These are phyloP conservation scores for Melanopsichium pennsylvanicum DNA, from an alignment of 1,284 basidiomycete genomes.

Conservation along the genomic window DNA sequence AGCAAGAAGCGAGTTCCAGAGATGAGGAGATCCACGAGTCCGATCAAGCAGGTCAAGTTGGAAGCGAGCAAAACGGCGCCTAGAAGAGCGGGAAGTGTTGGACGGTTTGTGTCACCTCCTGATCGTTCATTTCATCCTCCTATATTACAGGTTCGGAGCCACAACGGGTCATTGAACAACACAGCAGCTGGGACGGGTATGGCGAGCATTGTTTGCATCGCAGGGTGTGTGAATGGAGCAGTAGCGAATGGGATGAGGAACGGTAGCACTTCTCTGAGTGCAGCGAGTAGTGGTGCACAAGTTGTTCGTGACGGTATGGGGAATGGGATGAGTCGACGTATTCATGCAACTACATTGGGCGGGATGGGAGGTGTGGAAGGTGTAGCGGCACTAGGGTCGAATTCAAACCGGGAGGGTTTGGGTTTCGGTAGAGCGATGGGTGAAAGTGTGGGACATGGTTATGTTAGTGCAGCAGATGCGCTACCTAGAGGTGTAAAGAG, in stretches of 20 bases:
- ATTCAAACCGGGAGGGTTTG: too few relatives aligned
- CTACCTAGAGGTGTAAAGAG: neutral
- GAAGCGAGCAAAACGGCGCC: conserved; percentile 18
- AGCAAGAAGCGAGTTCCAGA: conserved; percentile 15
- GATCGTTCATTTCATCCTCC: too few relatives aligned
- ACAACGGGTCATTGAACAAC: too few relatives aligned
- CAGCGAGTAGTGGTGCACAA: too few relatives aligned
- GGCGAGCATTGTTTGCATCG: neutral
- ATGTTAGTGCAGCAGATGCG: neutral
- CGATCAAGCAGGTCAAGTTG: conserved; percentile 39
- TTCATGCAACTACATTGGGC: conserved; percentile 4
- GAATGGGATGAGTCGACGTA: conserved; percentile 3
- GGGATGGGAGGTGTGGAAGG: conserved; percentile 1
- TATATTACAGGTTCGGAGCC: too few relatives aligned
- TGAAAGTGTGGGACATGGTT: neutral
- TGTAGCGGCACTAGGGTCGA: too few relatives aligned
- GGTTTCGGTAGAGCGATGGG: too few relatives aligned
- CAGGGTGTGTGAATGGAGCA: conserved; percentile 1
- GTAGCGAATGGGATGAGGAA: conserved; percentile 18
- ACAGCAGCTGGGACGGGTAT: neutral
- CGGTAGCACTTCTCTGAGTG: conserved; percentile 20
- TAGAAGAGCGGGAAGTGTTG: conserved; percentile 39
- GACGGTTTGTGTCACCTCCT: conserved; percentile 42
- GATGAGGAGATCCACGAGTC: conserved; percentile 32
- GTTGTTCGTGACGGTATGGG: neutral